phyloP scores from a whole-genome alignment of 306 rosid genomes.

The Cucumis hystrix region DNA sequence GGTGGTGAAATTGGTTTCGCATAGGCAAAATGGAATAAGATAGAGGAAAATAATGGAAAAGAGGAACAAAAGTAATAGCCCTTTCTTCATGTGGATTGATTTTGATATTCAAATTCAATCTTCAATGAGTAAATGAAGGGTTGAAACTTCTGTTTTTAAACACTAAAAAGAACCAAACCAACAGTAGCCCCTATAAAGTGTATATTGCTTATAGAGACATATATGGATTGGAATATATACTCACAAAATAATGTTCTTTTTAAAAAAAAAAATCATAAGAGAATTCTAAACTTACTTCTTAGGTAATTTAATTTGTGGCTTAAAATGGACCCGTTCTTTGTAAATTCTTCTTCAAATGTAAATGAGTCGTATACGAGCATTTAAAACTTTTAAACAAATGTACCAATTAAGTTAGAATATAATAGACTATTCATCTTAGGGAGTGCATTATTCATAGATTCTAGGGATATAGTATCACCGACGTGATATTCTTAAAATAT shows the following conservation, averaged over 20 bases:
- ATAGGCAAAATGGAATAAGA: neutral
- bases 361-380: neutral
- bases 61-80: neutral
- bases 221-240: neutral
- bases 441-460: neutral
- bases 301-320: neutral
- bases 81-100: neutral
- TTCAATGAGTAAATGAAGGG: neutral
- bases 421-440: neutral
- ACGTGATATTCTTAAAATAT: neutral
- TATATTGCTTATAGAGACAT: neutral
- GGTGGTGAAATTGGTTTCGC: neutral
- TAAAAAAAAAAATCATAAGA: neutral
- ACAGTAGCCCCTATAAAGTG: neutral
- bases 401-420: neutral
- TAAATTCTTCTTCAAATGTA: neutral
- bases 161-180: neutral
- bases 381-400: neutral
- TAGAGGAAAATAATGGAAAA: neutral
- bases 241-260: neutral
- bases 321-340: neutral
- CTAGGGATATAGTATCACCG: neutral
- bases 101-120: neutral
- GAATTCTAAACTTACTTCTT: neutral
- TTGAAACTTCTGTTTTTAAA: neutral